Evolutionary conservation across 371 early-diverging fungal genomes (phyloP), one percentile per base, ranked within the genome.

Genomic region (Umbelopsis sp.): DNA sequence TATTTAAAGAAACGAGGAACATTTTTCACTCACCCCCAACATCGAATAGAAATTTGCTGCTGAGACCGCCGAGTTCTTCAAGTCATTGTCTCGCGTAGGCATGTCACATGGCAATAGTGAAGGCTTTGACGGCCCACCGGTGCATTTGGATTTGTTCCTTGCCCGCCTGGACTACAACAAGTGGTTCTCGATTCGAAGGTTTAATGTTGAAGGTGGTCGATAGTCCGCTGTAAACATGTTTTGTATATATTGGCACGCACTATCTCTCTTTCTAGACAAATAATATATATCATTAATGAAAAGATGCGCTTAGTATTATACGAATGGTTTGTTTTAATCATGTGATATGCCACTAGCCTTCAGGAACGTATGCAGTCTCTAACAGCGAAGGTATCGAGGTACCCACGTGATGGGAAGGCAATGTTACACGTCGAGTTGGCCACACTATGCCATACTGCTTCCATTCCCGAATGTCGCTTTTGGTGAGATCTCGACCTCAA

Each of bases 131-230:
- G 88, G 80, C 65, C 72, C 74, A 9, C 82, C 75, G 50, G 78
- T 83, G 3, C 77, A 80, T 66, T 63, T 91, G 45, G 89, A 90
- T 72, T 81, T 83, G 44, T 71, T 92, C 46, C 73, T 91, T 20
- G 72, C 89, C 65, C 81, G 90, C 44, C 74, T 91, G n/a, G 93
- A 92, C 69, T 89, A 84, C 72, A 90, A 89, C 65, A 85, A 86
- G 63, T 84, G 76, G 74, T 78, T 70, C 57, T 78, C 81, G 32
- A 38, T 57, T 35, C 57, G 57, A 24, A 24, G 57, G 12, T 29
- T 32, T 18, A 24, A 57, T 57, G 18, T 57, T 18, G 57, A 57
- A 57, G 57, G 37, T 18, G 57, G 57, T 18, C 57, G 57, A 14
- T 29, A 29, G 48, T n/a, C 18, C 20, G 18, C 48, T 20, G 48